Evolutionary conservation across 148 eudicot species (phyloP), one percentile per base, ranked within the genome.

Genomic region (Chenopodium berlandieri): DNA sequence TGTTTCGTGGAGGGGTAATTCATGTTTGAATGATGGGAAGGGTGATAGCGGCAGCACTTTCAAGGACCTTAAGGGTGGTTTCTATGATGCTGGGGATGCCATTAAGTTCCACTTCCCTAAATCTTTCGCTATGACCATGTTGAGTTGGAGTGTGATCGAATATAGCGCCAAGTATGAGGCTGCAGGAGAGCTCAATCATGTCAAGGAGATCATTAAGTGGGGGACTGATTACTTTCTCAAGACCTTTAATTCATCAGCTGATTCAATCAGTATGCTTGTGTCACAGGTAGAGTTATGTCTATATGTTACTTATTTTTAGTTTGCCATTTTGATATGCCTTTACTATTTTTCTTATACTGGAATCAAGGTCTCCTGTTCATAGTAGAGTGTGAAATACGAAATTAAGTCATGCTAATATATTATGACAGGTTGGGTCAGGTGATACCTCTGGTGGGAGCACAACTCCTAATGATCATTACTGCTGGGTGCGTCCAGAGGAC

Each of bases 61-160:
- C 77, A 94, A 91, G 78, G 92, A 97, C 85, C 89, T 97, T 44
- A 83, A 77, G 74, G 99, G 99, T 19, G 98, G 99, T 30, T 97
- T 85, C 84, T 94, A 91, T 81, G 98, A 97, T 87, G 99, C 98
- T 10, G 99, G 99, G 30, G 99, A 97, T 89, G 97, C 99, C 12
- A 97, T 92, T 76, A 97, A 97, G 89, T 97, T 97, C 83, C 78
- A 97, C 77, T 97, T 94, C 82, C 99, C 99, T 66, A 66, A 76
- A 34, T 86, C 99, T 70, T 97, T 94, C 83, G 91, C 99, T 78
- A 85, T 97, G 91, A 97, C 98, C 67, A 94, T 97, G 99, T 84
- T 97, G 85, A 97, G 99, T 82, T 97, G 99, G 99, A 97, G 99
- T 81, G 99, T 97, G 81, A 94, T 97, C 27, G 98, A 97, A 77